phyloP scores from a whole-genome alignment of 345 rosid genomes.

The Balakata baccata region DNA sequence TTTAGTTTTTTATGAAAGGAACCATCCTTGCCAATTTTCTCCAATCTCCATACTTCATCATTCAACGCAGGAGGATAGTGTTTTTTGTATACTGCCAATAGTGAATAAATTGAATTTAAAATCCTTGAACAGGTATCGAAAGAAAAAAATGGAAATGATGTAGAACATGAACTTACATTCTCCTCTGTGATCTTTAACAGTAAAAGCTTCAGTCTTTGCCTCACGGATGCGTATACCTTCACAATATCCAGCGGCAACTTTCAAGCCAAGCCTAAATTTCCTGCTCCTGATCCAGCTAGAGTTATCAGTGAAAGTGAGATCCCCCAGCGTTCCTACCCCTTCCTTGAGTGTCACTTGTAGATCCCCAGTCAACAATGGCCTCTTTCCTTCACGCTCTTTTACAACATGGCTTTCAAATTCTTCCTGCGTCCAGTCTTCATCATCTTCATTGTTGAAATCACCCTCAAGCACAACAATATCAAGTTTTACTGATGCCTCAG shows the following conservation, averaged over 20 bases:
- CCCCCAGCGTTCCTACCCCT: conserved; percentile 95
- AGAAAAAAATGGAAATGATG: not conserved
- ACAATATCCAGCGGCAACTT: conserved; percentile 65
- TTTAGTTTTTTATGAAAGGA: conserved; percentile 90
- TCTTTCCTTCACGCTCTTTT: conserved; percentile 93
- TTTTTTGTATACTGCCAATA: conserved; percentile 84
- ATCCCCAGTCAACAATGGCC: conserved; percentile 87
- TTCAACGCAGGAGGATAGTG: conserved; percentile 87
- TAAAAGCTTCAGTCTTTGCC: conserved; percentile 97
- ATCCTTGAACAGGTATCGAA: not conserved
- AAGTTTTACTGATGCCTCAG: conserved; percentile 71
- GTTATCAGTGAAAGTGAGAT: conserved; percentile 85
- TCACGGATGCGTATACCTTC: conserved; percentile 84
- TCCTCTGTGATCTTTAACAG: conserved; percentile 96
- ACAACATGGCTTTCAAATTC: conserved; percentile 92
- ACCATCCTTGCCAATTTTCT: conserved; percentile 98
- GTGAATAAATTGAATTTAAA: not conserved
- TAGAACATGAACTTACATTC: conserved; percentile 53
- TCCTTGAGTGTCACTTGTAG: conserved; percentile 86
- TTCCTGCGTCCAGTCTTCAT: conserved; percentile 87
- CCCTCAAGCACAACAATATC: conserved; percentile 96
- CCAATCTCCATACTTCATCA: conserved; percentile 98
- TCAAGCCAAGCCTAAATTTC: conserved; percentile 91
- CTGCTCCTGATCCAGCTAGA: conserved; percentile 99
- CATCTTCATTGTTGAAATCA: conserved; percentile 87